Conservation (phyloP, 148 eudicot genomes). For the Amaranthus hypochondriacus region DNA sequence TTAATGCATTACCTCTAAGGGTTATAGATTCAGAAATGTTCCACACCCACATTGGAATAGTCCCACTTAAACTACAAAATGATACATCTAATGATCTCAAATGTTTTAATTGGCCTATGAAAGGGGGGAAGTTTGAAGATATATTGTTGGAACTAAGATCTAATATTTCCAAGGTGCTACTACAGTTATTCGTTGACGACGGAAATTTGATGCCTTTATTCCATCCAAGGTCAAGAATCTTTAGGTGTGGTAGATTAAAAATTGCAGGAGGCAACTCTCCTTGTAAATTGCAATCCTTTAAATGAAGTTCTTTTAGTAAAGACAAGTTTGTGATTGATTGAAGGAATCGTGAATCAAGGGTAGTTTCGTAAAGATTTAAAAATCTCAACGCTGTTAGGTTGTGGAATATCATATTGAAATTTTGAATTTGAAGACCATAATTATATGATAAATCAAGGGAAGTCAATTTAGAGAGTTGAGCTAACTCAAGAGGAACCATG, state of each 20-base stretch:
- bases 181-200: background rate
- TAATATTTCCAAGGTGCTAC: conserved; percentile 3
- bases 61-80: background rate
- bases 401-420: too few relatives aligned
- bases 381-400: too few relatives aligned
- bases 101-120: background rate
- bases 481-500: too few relatives aligned
- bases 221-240: background rate
- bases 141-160: background rate
- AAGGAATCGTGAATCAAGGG: too few relatives aligned
- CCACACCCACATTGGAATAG: conserved; percentile 5
- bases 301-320: background rate
- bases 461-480: too few relatives aligned
- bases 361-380: too few relatives aligned
- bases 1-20: background rate
- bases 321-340: background rate
- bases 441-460: too few relatives aligned
- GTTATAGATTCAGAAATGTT: background rate
- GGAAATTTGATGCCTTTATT: background rate
- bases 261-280: background rate
- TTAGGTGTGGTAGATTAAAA: background rate
- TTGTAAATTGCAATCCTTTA: background rate
- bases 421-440: too few relatives aligned
- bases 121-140: background rate
- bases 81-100: background rate